Conservation (phyloP, 2,329 filamentous ascomycete genomes). For the Aquanectria penicillioides region DNA sequence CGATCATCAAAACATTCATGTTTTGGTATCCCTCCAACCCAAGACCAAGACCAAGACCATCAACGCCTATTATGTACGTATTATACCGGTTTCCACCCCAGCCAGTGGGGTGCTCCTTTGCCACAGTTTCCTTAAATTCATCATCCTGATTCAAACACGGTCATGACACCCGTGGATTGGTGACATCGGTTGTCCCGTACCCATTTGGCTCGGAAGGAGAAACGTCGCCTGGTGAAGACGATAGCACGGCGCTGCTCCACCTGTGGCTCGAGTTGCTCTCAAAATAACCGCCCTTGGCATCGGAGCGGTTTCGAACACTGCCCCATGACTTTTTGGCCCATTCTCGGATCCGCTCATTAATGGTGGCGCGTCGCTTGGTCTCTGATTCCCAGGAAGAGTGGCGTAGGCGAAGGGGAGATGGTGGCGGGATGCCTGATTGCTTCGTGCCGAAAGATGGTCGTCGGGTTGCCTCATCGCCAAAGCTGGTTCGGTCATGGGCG, state of each 20-base stretch:
- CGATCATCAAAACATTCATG: constrained; percentile 26
- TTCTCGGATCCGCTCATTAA: constrained; percentile 47
- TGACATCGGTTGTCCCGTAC: constrained; percentile 23
- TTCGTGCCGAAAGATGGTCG: constrained; percentile 21
- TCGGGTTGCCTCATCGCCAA: constrained; percentile 36
- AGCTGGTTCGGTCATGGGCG: constrained; percentile 37
- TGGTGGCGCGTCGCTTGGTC: constrained; percentile 40
- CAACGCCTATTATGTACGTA: constrained; percentile 40
- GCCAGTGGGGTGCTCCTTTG: constrained; percentile 16
- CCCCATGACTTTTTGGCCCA: constrained; percentile 48
- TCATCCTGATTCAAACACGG: not conserved
- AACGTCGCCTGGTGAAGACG: constrained; percentile 29
- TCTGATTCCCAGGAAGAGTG: constrained; percentile 43
- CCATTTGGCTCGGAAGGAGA: constrained; percentile 29
- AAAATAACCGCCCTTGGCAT: constrained; percentile 37
- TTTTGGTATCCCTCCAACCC: constrained; percentile 24
- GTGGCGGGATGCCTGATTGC: constrained; percentile 1
- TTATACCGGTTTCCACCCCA: constrained; percentile 22
- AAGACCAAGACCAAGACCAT: constrained; percentile 29
- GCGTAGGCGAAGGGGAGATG: constrained; percentile 34
- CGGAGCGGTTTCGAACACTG: constrained; percentile 38
- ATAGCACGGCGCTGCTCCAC: constrained; percentile 29
- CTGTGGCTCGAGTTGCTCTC: constrained; percentile 23
- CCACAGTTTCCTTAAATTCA: constrained; percentile 4
- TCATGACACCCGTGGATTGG: constrained; percentile 25